A percentile compares a stretch with the other conserved stretches of the same genome.
phyloP scores from a whole-genome alignment of 2,329 filamentous ascomycete species.

The Cryoendolithus antarcticus region DNA sequence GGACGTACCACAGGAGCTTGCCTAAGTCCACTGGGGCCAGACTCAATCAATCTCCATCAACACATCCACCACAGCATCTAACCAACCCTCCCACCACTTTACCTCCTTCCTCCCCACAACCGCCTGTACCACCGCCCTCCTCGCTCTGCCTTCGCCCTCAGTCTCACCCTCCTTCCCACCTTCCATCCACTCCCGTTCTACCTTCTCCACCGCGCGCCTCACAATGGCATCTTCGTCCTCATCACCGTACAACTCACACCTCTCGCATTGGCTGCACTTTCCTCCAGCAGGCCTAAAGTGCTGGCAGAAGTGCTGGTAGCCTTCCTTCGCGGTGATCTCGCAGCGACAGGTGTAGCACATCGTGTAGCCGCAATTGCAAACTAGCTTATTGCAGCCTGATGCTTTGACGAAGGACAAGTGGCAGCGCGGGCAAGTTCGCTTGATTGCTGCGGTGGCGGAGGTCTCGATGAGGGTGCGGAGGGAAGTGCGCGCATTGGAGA shows the following conservation, averaged over 20 bases:
- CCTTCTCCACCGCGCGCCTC: slow-evolving; percentile 27
- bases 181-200: slow-evolving; percentile 31
- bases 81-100: slow-evolving; percentile 10
- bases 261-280: slow-evolving; percentile 63
- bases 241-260: slow-evolving; percentile 37
- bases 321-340: slow-evolving; percentile 46
- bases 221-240: slow-evolving; percentile 36
- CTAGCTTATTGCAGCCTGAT: slow-evolving; percentile 91
- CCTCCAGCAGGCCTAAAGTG: slow-evolving; percentile 79
- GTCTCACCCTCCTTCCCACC: slow-evolving; percentile 6
- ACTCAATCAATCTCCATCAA: slow-evolving; percentile 5
- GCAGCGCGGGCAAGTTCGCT: slow-evolving; percentile 87
- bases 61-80: slow-evolving; percentile 14
- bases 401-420: slow-evolving; percentile 87
- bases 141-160: slow-evolving; percentile 6
- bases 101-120: slow-evolving; percentile 8
- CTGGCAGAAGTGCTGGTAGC: slow-evolving; percentile 90
- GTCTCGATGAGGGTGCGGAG: slow-evolving; percentile 83
- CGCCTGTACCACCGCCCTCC: slow-evolving; percentile 13
- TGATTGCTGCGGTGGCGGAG: slow-evolving; percentile 85
- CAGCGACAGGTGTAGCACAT: slow-evolving; percentile 94
- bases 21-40: not conserved
- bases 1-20: too few relatives aligned
- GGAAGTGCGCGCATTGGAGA: slow-evolving; percentile 69
- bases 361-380: slow-evolving; percentile 87